Conservation (phyloP, 1,284 basidiomycete genomes). For the Sporisorium exsertum region DNA sequence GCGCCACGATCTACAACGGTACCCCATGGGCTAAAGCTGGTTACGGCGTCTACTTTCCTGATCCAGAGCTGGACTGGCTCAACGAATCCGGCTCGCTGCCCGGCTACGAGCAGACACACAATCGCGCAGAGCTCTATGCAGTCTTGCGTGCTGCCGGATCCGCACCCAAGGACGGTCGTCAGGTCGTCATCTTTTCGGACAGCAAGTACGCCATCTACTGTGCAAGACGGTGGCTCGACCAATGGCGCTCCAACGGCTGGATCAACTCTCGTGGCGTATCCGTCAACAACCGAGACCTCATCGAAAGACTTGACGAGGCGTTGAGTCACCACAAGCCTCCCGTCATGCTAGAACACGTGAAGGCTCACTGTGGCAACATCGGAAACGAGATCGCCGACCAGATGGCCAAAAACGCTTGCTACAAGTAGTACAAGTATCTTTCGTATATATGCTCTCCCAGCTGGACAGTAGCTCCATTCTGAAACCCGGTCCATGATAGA, state of each 20-base stretch:
- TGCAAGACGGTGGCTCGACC: conserved; percentile 75
- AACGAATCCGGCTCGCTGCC: too few relatives aligned
- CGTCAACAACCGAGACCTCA: conserved; percentile 78
- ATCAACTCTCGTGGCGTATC: conserved; percentile 71
- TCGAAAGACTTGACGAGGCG: conserved; percentile 73
- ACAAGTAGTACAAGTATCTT: too few relatives aligned
- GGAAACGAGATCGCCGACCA: conserved; percentile 84
- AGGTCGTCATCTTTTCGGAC: conserved; percentile 77
- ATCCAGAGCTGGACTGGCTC: conserved; percentile 21
- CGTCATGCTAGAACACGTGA: conserved; percentile 75
- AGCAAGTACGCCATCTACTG: conserved; percentile 68
- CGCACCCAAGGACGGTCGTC: conserved; percentile 72
- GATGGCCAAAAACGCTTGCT: neutral
- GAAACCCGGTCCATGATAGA: neutral
- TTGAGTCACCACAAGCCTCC: conserved; percentile 16
- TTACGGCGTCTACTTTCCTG: conserved; percentile 60
- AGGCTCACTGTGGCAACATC: conserved; percentile 77
- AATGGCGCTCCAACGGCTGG: conserved; percentile 76
- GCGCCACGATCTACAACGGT: conserved; percentile 83
- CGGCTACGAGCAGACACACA: conserved; percentile 86
- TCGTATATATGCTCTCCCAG: too few relatives aligned
- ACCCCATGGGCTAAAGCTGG: conserved; percentile 47
- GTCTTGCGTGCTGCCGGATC: conserved; percentile 80
- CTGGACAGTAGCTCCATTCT: neutral
- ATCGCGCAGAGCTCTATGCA: conserved; percentile 85